Percentiles rank a stretch among this genome's conserved stretches.
Evolutionary conservation across 352 stramenopile species (phyloP).

Genomic region (Thraustochytrium sp.): DNA sequence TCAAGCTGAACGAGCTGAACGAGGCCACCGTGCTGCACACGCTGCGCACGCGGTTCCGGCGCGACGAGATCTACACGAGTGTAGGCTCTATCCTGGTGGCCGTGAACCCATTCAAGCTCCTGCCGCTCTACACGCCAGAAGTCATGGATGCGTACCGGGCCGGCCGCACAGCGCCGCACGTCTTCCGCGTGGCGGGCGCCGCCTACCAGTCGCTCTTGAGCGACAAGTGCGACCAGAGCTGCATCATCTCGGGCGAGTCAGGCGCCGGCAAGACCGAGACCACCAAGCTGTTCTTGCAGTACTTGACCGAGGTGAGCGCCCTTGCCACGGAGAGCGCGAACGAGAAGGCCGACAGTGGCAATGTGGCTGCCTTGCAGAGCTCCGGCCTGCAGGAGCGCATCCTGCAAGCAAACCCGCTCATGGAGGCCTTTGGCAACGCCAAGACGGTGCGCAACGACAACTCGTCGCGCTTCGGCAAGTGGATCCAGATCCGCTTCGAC

Average conservation of each 20-base stretch:
- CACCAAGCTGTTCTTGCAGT: constrained; percentile 92
- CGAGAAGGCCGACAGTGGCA: neutral
- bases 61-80: constrained; percentile 57
- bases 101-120: constrained; percentile 49
- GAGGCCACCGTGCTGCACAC: constrained; percentile 64
- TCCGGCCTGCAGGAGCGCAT: constrained; percentile 61
- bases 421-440: constrained; percentile 97
- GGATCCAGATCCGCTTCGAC: constrained; percentile 94
- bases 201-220: constrained; percentile 72
- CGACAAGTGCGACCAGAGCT: constrained; percentile 71
- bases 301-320: constrained; percentile 74
- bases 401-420: constrained; percentile 92
- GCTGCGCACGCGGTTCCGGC: constrained; percentile 61
- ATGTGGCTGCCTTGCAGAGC: too few relatives aligned
- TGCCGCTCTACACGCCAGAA: constrained; percentile 35
- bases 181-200: constrained; percentile 79
- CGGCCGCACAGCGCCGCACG: constrained; percentile 61
- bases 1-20: constrained; percentile 45
- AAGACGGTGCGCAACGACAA: constrained; percentile 94
- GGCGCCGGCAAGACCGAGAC: constrained; percentile 92
- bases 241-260: constrained; percentile 81
- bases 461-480: constrained; percentile 91
- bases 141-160: constrained; percentile 36
- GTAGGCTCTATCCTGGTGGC: constrained; percentile 50
- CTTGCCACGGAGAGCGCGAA: neutral